These are phyloP conservation scores for Leishmania tarentolae DNA, from an alignment of 208 protist species.

Conservation along the genomic window DNA sequence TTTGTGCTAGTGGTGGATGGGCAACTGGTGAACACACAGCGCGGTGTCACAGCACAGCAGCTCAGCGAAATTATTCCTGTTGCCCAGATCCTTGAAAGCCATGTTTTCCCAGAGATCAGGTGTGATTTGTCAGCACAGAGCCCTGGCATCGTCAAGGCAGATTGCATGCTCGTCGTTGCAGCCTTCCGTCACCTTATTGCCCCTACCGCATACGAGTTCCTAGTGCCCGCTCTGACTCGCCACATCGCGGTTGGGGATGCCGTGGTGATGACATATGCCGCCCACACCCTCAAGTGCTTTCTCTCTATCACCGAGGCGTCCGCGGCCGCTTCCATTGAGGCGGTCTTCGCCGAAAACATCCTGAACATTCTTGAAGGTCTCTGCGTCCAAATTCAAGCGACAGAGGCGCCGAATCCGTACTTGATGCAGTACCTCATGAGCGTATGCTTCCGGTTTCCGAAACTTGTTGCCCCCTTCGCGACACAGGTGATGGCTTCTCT, in stretches of 20 bases:
- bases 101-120: slow-evolving; percentile 91
- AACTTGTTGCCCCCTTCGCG: slow-evolving; percentile 53
- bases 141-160: slow-evolving; percentile 93
- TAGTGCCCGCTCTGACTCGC: slow-evolving; percentile 72
- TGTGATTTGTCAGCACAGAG: slow-evolving; percentile 42
- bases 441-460: slow-evolving; percentile 56
- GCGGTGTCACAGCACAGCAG: slow-evolving; percentile 49
- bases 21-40: slow-evolving; percentile 61
- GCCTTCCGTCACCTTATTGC: slow-evolving; percentile 94
- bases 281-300: slow-evolving; percentile 90
- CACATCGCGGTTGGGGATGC: slow-evolving; percentile 71
- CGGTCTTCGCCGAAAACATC: slow-evolving; percentile 50
- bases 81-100: slow-evolving; percentile 77
- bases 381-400: slow-evolving; percentile 68
- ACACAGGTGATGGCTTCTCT: slow-evolving; percentile 61
- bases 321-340: slow-evolving; percentile 39
- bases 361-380: slow-evolving; percentile 79
- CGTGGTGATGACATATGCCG: slow-evolving; percentile 95
- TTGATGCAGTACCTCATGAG: slow-evolving; percentile 93
- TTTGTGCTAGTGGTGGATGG: slow-evolving; percentile 88
- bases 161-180: slow-evolving; percentile 95
- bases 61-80: slow-evolving; percentile 87
- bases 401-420: slow-evolving; percentile 83
- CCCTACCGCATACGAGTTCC: slow-evolving; percentile 23
- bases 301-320: slow-evolving; percentile 60